Evolutionary conservation across 352 stramenopile species (phyloP).

Genomic region (Phytophthora hibernalis): DNA sequence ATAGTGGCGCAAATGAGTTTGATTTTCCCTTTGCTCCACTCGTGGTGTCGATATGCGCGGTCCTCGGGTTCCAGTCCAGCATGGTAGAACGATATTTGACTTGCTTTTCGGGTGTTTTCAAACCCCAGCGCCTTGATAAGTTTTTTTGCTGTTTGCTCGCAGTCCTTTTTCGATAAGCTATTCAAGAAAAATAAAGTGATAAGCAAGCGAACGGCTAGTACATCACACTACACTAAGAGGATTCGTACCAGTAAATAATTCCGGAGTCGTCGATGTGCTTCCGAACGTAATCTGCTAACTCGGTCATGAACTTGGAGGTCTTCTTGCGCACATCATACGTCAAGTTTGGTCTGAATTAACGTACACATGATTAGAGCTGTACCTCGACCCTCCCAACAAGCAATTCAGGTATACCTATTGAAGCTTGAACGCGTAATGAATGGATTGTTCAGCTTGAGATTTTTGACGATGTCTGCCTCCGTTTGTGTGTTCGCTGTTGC

Average conservation of each 20-base stretch:
- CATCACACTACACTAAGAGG: background rate
- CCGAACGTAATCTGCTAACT: constrained; percentile 80
- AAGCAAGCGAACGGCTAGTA: constrained; percentile 6
- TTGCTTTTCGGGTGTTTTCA: constrained; percentile 69
- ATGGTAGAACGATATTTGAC: constrained; percentile 87
- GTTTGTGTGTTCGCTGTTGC: constrained; percentile 89
- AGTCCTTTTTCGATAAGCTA: constrained; percentile 90
- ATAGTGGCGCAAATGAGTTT: constrained; percentile 91
- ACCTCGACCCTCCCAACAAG: background rate
- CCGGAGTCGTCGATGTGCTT: constrained; percentile 88
- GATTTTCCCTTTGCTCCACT: constrained; percentile 92
- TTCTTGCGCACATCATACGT: constrained; percentile 89
- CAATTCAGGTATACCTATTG: constrained; percentile 60
- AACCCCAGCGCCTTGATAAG: constrained; percentile 82
- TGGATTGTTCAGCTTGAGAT: constrained; percentile 72
- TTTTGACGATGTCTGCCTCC: constrained; percentile 84
- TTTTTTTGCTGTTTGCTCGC: constrained; percentile 82
- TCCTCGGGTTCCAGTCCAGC: constrained; percentile 79
- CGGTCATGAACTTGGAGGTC: constrained; percentile 78
- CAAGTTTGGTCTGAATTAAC: constrained; percentile 67
- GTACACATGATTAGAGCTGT: constrained; percentile 16
- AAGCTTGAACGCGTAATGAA: constrained; percentile 89
- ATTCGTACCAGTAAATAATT: constrained; percentile 89
- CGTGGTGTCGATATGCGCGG: constrained; percentile 77
- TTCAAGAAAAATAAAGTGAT: background rate